Evolutionary conservation across 345 rosid species (phyloP), one percentile per base, ranked within the genome.

Genomic region (Capsella bursapastoris): DNA sequence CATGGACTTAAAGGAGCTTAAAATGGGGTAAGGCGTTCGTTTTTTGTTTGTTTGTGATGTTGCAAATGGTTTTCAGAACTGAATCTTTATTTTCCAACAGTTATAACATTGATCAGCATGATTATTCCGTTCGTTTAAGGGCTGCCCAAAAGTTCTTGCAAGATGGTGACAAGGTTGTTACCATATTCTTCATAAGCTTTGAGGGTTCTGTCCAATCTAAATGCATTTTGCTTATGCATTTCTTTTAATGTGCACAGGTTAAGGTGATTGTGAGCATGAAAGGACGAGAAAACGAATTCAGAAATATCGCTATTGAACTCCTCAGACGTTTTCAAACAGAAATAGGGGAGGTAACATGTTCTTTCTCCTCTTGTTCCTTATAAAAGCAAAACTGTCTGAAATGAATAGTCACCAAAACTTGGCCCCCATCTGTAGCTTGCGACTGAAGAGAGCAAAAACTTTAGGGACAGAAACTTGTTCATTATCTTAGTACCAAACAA

Each of bases 71-170:
- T 2, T 57, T 22, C 28, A 27, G 18, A 5, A 15, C 44, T 55
- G 3, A 28, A 8, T 5, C 6, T 27, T 14, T 11, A 57, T 66
- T 60, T 9, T 72, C 0, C 1, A 13, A 67, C 91, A 93, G 97
- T 78, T 88, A 86, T 78, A 95, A 90, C 82, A 95, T 92, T 74
- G 97, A 95, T 79, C 88, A 90, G 62, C 99, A 92, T 86, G 97
- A 95, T 81, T 92, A 90, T 70, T 70, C 85, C 9, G 99, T 92
- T 34, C 97, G 96, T 58, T 64, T 95, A 82, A 92, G 75, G 82
- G 90, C 96, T 64, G 97, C 99, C 15, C 82, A 71, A 65, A 91
- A 86, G 82, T 94, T 91, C 81, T 78, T 94, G 79, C 88, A 83
- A 72, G 97, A 90, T 38, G 99, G 99, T 63, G 96, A 94, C 82